Evolutionary conservation across 2,329 filamentous ascomycete species (phyloP).

Genomic region (Allantophomopsis lycopodina): DNA sequence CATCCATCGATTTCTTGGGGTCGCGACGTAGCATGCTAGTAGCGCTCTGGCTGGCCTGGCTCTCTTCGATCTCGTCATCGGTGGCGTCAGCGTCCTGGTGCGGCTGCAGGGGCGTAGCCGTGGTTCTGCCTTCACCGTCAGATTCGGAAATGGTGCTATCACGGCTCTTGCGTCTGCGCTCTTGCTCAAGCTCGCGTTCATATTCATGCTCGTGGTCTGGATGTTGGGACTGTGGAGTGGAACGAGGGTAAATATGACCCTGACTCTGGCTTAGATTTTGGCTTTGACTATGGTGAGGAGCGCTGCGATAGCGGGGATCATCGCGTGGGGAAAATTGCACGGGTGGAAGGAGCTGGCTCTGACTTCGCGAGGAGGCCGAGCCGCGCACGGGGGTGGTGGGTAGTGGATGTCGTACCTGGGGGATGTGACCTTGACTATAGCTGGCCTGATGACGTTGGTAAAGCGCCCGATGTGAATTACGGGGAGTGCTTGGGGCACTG

Average conservation of each 20-base stretch:
- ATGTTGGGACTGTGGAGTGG: slow-evolving; percentile 5
- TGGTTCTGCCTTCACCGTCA: slow-evolving; percentile 23
- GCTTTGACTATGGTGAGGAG: too few relatives aligned
- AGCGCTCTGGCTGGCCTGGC: slow-evolving; percentile 66
- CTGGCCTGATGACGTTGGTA: too few relatives aligned
- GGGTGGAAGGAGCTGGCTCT: slow-evolving; percentile 44
- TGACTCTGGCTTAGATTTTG: too few relatives aligned
- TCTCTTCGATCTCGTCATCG: slow-evolving; percentile 49
- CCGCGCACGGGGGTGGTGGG: slow-evolving; percentile 51
- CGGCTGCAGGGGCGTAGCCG: background rate
- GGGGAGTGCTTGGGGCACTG: slow-evolving; percentile 61
- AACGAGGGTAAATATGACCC: too few relatives aligned
- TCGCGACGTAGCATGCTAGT: slow-evolving; percentile 57
- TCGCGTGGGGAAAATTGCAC: slow-evolving; percentile 46
- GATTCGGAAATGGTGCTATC: slow-evolving; percentile 75
- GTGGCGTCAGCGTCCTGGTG: slow-evolving; percentile 26
- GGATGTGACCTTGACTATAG: too few relatives aligned
- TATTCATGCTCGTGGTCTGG: slow-evolving; percentile 16
- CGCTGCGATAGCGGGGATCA: slow-evolving; percentile 33
- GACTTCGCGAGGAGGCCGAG: slow-evolving; percentile 27
- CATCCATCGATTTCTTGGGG: slow-evolving; percentile 24
- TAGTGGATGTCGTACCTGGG: slow-evolving; percentile 71
- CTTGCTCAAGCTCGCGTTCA: slow-evolving; percentile 43
- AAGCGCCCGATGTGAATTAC: slow-evolving; percentile 42
- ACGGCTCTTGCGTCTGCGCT: slow-evolving; percentile 54